A percentile compares a stretch with the other conserved stretches of the same genome.
phyloP scores from a whole-genome alignment of 106 monocot genomes.

The Dactylorhiza incarnata region DNA sequence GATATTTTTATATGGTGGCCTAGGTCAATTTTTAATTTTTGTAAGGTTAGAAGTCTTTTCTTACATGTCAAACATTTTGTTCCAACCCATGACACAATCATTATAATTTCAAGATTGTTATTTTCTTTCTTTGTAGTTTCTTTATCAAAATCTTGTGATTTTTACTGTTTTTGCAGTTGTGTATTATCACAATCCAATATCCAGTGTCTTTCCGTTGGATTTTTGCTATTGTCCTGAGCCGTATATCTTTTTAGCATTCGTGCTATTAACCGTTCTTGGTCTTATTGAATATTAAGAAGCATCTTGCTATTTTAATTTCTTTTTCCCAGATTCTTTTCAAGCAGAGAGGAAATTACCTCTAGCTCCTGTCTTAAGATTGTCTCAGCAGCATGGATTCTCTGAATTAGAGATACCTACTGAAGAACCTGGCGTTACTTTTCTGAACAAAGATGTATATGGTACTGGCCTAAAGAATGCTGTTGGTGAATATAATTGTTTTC shows the following conservation, averaged over 20 bases:
- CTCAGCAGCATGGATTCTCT: constrained; percentile 6
- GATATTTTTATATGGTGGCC: no score
- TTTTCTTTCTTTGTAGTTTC: no score
- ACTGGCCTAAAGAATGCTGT: constrained; percentile 77
- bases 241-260: not conserved
- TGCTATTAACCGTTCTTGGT: not conserved
- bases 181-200: not conserved
- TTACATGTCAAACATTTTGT: no score
- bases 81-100: no score
- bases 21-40: no score
- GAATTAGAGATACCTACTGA: constrained; percentile 2
- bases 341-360: constrained; percentile 14
- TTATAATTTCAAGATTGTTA: no score
- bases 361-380: constrained; percentile 10
- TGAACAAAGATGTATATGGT: constrained; percentile 36
- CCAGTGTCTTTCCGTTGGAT: not conserved
- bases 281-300: not conserved
- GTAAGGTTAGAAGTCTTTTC: no score
- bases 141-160: not conserved
- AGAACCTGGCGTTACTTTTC: constrained; percentile 20
- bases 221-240: not conserved
- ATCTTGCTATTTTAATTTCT: not conserved
- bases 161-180: not conserved
- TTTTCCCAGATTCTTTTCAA: constrained; percentile 31
- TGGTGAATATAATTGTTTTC: constrained; percentile 96